phyloP scores from a whole-genome alignment of 108 stramenopile species.

The Cyclostephanos invisitatus region DNA sequence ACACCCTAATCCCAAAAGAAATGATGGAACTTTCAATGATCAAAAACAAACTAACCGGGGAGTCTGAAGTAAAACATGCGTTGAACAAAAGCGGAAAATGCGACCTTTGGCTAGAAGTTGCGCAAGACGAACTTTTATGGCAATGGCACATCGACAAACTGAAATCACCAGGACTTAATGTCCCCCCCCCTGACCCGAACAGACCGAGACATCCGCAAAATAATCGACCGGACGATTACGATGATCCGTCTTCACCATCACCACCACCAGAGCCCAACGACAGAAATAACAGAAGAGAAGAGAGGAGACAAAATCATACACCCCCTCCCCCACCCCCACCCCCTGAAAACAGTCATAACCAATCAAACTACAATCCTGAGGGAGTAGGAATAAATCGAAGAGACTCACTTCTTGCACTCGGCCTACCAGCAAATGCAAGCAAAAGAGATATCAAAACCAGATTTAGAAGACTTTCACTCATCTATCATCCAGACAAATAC shows the following conservation, averaged over 20 bases:
- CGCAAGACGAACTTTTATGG: background rate
- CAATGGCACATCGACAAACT: background rate
- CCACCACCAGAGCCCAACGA: background rate
- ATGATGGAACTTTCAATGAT: background rate
- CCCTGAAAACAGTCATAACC: background rate
- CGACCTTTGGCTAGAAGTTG: background rate
- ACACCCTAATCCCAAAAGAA: background rate
- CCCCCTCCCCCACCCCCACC: background rate
- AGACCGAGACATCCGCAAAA: background rate
- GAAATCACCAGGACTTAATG: background rate
- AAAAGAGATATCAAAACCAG: background rate
- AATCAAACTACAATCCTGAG: no score
- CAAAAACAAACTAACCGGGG: background rate
- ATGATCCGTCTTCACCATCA: background rate
- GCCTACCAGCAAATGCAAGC: background rate
- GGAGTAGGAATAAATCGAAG: background rate
- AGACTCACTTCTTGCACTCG: background rate
- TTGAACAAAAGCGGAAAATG: background rate
- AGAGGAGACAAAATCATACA: no score
- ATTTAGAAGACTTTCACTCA: constrained; percentile 7
- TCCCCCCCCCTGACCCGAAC: background rate
- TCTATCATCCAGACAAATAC: constrained; percentile 7
- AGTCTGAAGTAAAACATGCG: background rate
- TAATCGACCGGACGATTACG: background rate
- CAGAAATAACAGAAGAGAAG: background rate